Base-by-base conservation (phyloP, 768 basidiomycete genomes). In the Lactarius tabidus region DNA sequence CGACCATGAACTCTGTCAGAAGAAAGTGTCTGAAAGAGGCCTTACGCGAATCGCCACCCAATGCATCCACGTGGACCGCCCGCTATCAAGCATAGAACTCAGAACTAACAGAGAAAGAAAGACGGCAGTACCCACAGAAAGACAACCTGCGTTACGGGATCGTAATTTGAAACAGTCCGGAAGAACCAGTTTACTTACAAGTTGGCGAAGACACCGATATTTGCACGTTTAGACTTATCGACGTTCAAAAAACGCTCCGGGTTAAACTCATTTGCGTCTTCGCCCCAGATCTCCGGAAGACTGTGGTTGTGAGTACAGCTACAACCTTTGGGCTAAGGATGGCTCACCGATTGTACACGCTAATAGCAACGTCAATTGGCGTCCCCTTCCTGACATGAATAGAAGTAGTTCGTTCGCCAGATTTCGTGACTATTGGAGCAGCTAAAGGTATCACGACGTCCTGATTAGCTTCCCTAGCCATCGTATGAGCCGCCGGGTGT, bases 391-490 rank as follows among this genome's bases (percentile, higher is more conserved):
- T 43, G 17, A 64, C 26, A 2, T 51, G 57, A 52, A 64, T 64
- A 1, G 36, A 45, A 15, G 52, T 17, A 26, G 60, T 38, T 23
- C 41, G 20, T 39, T 59, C 12, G 18, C 58, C 58, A 2, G 58
- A 55, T 31, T 64, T 60, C 6, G 33, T 35, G 9, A 41, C 45
- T 20, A 60, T 55, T 4, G 63, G 63, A 31, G 53, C 41, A 1
- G 66, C 59, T 15, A 72, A 65, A 17, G 69, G 71, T 15, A 70
- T 57, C 3, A 70, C 65, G 23, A 69, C 69, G 57, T 71, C 71
- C 12, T 57, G 66, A 72, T 36, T 29, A 1, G 72, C 66, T 52
- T 63, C 51, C 14, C 68, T 68, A 7, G 51, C 0, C 2, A 65
- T 28, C 12, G 1, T 15, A 20, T 43, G 58, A 31, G 65, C 57